A percentile compares a stretch with the other conserved stretches of the same genome.
phyloP scores from a whole-genome alignment of 768 basidiomycete genomes.

The Botryobasidium botryosum region DNA sequence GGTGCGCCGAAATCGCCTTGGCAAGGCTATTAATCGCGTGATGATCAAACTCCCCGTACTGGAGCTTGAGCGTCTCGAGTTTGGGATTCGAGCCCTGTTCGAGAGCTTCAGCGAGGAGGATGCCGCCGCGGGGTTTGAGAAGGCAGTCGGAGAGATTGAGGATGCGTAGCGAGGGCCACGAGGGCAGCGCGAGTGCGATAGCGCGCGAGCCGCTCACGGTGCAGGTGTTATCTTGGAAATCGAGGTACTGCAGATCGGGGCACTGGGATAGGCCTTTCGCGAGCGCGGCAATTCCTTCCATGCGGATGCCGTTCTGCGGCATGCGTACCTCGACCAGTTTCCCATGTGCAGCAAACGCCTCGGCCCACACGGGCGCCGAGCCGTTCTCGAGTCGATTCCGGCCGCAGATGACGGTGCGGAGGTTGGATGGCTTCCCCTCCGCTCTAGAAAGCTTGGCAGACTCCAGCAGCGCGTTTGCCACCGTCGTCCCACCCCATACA shows the following conservation, averaged over 20 bases:
- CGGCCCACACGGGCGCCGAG: constrained; percentile 65
- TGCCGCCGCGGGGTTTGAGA: constrained; percentile 63
- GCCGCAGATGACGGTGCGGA: constrained; percentile 76
- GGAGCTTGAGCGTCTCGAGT: constrained; percentile 60
- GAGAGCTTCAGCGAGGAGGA: constrained; percentile 44
- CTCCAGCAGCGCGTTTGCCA: constrained; percentile 67
- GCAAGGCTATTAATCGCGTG: constrained; percentile 52
- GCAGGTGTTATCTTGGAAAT: constrained; percentile 81
- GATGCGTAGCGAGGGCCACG: constrained; percentile 54
- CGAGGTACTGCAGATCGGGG: constrained; percentile 50
- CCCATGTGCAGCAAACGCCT: constrained; percentile 73
- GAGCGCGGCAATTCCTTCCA: constrained; percentile 72
- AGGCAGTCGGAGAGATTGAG: constrained; percentile 90
- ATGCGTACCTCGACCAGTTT: constrained; percentile 72
- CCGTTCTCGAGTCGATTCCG: constrained; percentile 93
- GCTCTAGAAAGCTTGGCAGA: constrained; percentile 53
- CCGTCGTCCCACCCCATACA: constrained; percentile 66
- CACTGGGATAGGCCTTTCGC: constrained; percentile 58
- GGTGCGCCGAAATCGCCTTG: constrained; percentile 39
- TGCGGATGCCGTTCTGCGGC: constrained; percentile 96
- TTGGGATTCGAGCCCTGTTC: constrained; percentile 53
- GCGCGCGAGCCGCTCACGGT: constrained; percentile 37
- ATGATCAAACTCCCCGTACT: constrained; percentile 81
- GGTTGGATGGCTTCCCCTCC: constrained; percentile 49
- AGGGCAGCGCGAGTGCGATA: constrained; percentile 43